Evolutionary conservation across 345 rosid species (phyloP).

Genomic region (Citrus inodora): DNA sequence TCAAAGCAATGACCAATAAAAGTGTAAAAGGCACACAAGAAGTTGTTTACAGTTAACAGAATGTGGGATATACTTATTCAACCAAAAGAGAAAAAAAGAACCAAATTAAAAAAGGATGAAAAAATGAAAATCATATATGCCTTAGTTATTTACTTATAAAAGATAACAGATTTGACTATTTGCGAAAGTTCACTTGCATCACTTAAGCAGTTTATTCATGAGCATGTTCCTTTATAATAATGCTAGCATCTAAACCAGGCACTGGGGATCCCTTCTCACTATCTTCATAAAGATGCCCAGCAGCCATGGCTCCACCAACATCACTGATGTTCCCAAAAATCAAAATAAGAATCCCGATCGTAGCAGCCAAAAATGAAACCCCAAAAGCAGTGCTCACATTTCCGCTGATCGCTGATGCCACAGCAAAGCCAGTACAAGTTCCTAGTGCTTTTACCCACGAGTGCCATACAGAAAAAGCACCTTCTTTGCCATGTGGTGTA

Average conservation of each 20-base stretch:
- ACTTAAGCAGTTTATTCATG: background rate
- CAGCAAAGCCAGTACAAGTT: constrained; percentile 46
- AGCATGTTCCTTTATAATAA: background rate
- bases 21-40: no score
- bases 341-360: constrained; percentile 31
- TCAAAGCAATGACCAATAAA: no score
- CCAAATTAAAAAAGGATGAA: no score
- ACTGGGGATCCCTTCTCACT: constrained; percentile 4
- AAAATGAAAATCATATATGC: background rate
- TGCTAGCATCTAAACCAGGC: background rate
- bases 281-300: constrained; percentile 29
- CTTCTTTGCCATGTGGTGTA: constrained; percentile 49
- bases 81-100: background rate
- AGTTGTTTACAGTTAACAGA: no score
- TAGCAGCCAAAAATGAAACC: constrained; percentile 28
- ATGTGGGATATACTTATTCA: no score
- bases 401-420: constrained; percentile 42
- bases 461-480: constrained; percentile 49
- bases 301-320: constrained; percentile 46
- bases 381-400: constrained; percentile 35
- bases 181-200: background rate
- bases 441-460: constrained; percentile 45
- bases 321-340: constrained; percentile 55
- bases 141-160: background rate
- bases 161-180: no score